These are phyloP conservation scores for Colletotrichum lini DNA, from an alignment of 2,329 filamentous ascomycete species.

Conservation along the genomic window DNA sequence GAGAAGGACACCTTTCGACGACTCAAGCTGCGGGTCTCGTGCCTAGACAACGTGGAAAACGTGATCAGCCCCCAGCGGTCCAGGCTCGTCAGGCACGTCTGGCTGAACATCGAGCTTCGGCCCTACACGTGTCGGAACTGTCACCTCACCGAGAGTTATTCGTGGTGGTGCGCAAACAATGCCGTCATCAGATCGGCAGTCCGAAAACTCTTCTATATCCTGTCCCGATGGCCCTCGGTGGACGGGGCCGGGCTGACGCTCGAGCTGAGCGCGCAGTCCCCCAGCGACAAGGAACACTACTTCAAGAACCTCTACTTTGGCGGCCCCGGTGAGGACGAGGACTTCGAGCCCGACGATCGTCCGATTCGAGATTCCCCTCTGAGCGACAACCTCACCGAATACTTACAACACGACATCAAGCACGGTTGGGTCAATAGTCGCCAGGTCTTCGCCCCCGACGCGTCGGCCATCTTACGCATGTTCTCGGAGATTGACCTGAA, in stretches of 20 bases:
- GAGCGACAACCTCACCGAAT: too few species aligned
- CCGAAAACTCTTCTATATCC: constrained; percentile 50
- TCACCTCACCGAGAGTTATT: constrained; percentile 4
- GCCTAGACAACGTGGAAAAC: constrained; percentile 45
- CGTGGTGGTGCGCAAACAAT: neutral
- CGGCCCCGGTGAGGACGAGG: constrained; percentile 38
- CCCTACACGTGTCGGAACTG: constrained; percentile 46
- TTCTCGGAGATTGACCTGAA: constrained; percentile 43
- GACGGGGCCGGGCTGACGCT: constrained; percentile 46
- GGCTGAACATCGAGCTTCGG: constrained; percentile 49
- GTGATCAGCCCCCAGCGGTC: constrained; percentile 41
- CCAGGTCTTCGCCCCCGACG: constrained; percentile 45
- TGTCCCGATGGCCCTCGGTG: constrained; percentile 47
- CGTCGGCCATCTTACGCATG: constrained; percentile 46
- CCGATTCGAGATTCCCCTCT: too few species aligned
- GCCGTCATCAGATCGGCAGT: constrained; percentile 44
- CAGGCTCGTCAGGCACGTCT: constrained; percentile 49
- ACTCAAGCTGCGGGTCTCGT: constrained; percentile 46
- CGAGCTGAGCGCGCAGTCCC: constrained; percentile 53
- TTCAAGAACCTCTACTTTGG: constrained; percentile 50
- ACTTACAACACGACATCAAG: constrained; percentile 45
- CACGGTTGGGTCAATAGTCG: constrained; percentile 52
- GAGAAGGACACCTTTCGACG: constrained; percentile 49
- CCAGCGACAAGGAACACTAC: constrained; percentile 53
- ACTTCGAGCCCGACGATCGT: neutral